These are phyloP conservation scores for Madurella fahalii DNA, from an alignment of 2,329 filamentous ascomycete species.

Conservation along the genomic window DNA sequence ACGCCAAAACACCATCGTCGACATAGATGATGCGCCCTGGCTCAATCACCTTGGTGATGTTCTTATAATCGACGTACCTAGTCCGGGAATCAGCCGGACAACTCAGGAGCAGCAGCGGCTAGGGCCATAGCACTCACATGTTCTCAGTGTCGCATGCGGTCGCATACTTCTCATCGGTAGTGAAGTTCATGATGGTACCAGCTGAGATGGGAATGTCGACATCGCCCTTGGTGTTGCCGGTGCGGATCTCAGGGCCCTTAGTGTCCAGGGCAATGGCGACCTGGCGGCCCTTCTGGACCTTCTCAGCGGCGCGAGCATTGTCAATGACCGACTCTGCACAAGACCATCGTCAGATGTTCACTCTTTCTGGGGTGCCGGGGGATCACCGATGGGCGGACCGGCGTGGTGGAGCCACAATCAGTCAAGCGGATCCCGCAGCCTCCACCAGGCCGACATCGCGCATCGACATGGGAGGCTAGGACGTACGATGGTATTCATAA, in stretches of 20 bases:
- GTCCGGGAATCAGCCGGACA: slow-evolving; percentile 10
- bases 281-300: slow-evolving; percentile 71
- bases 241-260: slow-evolving; percentile 60
- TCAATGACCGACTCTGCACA: slow-evolving; percentile 86
- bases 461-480: neutral
- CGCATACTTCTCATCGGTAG: slow-evolving; percentile 90
- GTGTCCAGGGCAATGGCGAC: slow-evolving; percentile 89
- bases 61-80: slow-evolving; percentile 98
- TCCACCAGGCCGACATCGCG: slow-evolving; percentile 1
- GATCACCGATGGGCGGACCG: neutral
- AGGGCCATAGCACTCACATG: slow-evolving; percentile 61
- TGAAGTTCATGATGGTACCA: slow-evolving; percentile 87
- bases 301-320: slow-evolving; percentile 85
- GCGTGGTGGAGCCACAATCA: neutral
- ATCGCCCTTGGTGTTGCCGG: slow-evolving; percentile 69
- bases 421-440: slow-evolving; percentile 4
- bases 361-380: neutral
- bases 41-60: slow-evolving; percentile 97
- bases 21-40: slow-evolving; percentile 93
- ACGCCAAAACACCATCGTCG: slow-evolving; percentile 95
- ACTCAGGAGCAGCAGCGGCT: neutral
- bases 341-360: slow-evolving; percentile 57
- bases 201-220: slow-evolving; percentile 75
- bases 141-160: slow-evolving; percentile 81
- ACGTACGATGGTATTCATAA: slow-evolving; percentile 62